Evolutionary conservation across 805 yeast species (phyloP), one percentile per base, ranked within the genome.

Genomic region (Starmerella bacillaris): DNA sequence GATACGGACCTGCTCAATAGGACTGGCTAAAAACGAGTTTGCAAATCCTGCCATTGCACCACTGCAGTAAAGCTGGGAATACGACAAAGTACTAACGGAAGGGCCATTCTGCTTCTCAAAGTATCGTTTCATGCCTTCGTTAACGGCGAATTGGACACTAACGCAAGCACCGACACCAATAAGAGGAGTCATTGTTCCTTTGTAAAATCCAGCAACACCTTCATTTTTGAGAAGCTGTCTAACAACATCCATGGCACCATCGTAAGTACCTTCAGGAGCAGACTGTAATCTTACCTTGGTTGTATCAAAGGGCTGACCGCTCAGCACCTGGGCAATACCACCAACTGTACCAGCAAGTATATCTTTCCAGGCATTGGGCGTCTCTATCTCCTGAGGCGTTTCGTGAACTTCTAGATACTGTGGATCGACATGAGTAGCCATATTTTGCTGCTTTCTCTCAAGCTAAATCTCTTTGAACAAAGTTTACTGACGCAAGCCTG

Each of bases 101-200:
- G 21, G 21, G 6, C 22, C 22, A 43, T 67, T 65, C 17, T 52
- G 52, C 34, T 59, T 60, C 30, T 51, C 55, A 51, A 78, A 83
- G 40, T 65, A 60, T 49, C 95, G 65, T 59, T 89, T 89, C 94
- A 86, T 82, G 50, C 67, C 76, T 56, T 89, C 96, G 51, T 84
- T 84, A 24, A 82, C 92, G 31, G 94, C 89, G 52, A 89, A 89
- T 57, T 89, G 98, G 27, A 86, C 78, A 6, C 94, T 79, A 9
- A 89, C 95, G 64, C 95, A 84, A 0, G 93, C 94, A 34, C 98
- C 98, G n/a, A 86, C 64, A 9, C 98, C 98, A 24, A 86, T 56
- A 47, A 89, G 63, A 16, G 98, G 98, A 1, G 95, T 84, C 47
- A 83, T 50, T 1, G 94, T 83, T 24, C 98, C 98, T 56, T 92